These are phyloP conservation scores for Penicillium occitanis DNA, from an alignment of 2,329 filamentous ascomycete genomes.

Conservation along the genomic window DNA sequence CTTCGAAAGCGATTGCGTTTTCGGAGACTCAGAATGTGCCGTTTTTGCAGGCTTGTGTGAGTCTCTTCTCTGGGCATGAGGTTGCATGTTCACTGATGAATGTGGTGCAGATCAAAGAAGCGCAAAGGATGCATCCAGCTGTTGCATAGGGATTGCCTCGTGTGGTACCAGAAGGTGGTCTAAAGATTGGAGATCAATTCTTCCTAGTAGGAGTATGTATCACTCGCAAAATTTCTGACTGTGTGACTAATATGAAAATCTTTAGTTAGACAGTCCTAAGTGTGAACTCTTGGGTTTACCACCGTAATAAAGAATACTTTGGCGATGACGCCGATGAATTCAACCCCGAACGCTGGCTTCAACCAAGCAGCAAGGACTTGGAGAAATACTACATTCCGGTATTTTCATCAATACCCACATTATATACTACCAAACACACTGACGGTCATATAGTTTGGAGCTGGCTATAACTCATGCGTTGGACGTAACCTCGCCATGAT, in stretches of 20 bases:
- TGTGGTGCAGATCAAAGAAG: slow-evolving; percentile 21
- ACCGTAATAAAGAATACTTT: slow-evolving; percentile 32
- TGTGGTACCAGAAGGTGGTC: slow-evolving; percentile 19
- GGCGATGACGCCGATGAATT: slow-evolving; percentile 35
- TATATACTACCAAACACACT: too few relatives aligned
- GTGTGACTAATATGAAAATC: neutral
- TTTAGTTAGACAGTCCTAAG: slow-evolving; percentile 29
- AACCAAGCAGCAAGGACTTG: neutral
- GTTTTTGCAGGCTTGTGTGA: slow-evolving; percentile 32
- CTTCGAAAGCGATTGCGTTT: slow-evolving; percentile 19
- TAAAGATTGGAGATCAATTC: slow-evolving; percentile 6
- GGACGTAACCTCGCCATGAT: slow-evolving; percentile 3
- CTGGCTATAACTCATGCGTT: neutral
- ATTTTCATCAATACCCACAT: too few relatives aligned
- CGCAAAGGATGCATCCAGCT: slow-evolving; percentile 19
- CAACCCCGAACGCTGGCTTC: slow-evolving; percentile 38
- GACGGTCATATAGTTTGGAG: slow-evolving; percentile 23
- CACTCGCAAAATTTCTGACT: neutral
- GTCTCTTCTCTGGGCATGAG: neutral
- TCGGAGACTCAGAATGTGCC: slow-evolving; percentile 29
- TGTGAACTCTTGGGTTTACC: slow-evolving; percentile 37
- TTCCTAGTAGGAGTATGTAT: slow-evolving; percentile 24
- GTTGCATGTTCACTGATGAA: neutral
- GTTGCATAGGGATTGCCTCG: slow-evolving; percentile 20
- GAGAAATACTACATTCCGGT: neutral